Evolutionary conservation across 345 rosid species (phyloP).

Genomic region (Tarenaya hassleriana): DNA sequence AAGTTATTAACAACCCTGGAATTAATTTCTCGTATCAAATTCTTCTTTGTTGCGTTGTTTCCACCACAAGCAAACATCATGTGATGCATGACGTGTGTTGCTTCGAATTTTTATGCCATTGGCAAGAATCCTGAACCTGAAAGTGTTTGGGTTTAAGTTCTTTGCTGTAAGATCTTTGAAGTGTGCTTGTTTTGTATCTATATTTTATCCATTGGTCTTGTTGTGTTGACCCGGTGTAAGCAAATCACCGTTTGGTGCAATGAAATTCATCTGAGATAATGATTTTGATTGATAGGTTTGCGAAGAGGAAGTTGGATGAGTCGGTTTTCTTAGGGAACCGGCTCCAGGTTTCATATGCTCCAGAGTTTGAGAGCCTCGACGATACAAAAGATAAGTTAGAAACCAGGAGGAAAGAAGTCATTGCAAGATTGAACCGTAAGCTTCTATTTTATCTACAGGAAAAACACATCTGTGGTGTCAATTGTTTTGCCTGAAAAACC

Average conservation of each 20-base stretch:
- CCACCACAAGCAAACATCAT: neutral
- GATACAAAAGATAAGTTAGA: constrained; percentile 85
- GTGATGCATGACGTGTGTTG: neutral
- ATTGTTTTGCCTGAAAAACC: neutral
- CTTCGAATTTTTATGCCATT: constrained; percentile 1
- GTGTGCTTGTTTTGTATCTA: too few species aligned
- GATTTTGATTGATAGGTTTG: constrained; percentile 47
- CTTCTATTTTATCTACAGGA: constrained; percentile 10
- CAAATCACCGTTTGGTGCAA: constrained; percentile 1
- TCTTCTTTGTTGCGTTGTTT: neutral
- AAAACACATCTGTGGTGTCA: constrained; percentile 17
- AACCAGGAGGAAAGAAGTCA: constrained; percentile 67
- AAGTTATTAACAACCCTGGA: too few species aligned
- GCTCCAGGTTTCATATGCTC: constrained; percentile 70
- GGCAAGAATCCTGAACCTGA: neutral
- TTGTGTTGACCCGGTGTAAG: constrained; percentile 4
- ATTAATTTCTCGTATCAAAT: neutral
- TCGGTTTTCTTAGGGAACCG: constrained; percentile 63
- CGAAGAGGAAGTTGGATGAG: constrained; percentile 84
- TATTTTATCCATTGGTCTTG: neutral
- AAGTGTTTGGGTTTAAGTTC: too few species aligned
- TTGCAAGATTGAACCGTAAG: constrained; percentile 56
- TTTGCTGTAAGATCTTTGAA: too few species aligned
- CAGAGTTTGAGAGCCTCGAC: constrained; percentile 57
- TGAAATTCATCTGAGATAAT: constrained; percentile 3